Conservation (phyloP, 805 yeast genomes). For the Candida fluviatilis region DNA sequence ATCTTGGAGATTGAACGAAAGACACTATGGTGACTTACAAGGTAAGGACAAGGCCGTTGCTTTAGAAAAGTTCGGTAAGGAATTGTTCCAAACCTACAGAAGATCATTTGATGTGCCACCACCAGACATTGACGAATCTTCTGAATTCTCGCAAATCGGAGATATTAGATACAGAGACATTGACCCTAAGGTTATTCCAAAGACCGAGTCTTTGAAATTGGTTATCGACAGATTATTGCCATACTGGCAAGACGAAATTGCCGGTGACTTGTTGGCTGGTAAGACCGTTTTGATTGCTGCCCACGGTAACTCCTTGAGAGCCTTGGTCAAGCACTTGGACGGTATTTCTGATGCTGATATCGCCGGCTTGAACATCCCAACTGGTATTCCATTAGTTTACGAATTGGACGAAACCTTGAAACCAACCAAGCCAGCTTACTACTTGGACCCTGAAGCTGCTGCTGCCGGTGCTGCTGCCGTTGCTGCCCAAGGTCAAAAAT, state of each 20-base stretch:
- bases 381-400: constrained; percentile 97
- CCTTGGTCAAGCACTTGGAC: constrained; percentile 92
- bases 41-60: constrained; percentile 98
- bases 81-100: constrained; percentile 95
- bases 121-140: constrained; percentile 73
- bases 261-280: constrained; percentile 76
- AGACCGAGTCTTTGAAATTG: constrained; percentile 89
- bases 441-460: constrained; percentile 99
- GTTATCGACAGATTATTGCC: constrained; percentile 96
- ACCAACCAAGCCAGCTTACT: constrained; percentile 91
- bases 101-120: constrained; percentile 97
- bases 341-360: constrained; percentile 87
- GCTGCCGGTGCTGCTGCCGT: constrained; percentile 99
- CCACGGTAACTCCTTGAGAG: constrained; percentile 98
- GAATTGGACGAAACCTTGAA: constrained; percentile 83
- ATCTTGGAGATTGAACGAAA: constrained; percentile 97
- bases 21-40: constrained; percentile 98
- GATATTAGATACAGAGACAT: constrained; percentile 82
- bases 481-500: constrained; percentile 82
- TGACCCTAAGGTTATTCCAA: constrained; percentile 85
- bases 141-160: constrained; percentile 78
- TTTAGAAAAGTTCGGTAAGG: constrained; percentile 81
- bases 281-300: constrained; percentile 94
- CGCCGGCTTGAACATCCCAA: constrained; percentile 94
- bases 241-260: constrained; percentile 91